Percentiles rank a stretch among this genome's conserved stretches.
Evolutionary conservation across 306 rosid species (phyloP).

Genomic region (Oxytropis ochrocephala): DNA sequence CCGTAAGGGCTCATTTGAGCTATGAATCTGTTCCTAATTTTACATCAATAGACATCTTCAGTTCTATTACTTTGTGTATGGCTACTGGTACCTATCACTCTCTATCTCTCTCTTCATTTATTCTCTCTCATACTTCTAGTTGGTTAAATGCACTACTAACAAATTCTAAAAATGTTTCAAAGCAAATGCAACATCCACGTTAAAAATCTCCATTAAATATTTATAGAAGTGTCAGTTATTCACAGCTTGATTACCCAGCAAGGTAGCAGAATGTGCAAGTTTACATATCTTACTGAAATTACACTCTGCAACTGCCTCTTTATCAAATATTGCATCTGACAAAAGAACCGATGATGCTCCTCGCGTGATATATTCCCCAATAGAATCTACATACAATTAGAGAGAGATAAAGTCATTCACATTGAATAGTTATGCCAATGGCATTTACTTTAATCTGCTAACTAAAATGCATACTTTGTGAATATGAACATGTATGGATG

Average conservation of each 20-base stretch:
- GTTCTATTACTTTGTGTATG: too few relatives aligned
- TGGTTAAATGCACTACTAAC: background rate
- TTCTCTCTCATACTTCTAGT: background rate
- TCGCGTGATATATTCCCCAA: constrained; percentile 49
- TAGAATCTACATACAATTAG: constrained; percentile 42
- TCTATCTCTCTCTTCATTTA: too few relatives aligned
- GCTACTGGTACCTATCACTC: too few relatives aligned
- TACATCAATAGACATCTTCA: too few relatives aligned
- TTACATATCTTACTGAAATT: constrained; percentile 48
- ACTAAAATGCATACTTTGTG: background rate
- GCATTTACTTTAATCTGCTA: background rate
- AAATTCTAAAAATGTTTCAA: background rate
- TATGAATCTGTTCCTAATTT: too few relatives aligned
- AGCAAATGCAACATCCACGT: background rate
- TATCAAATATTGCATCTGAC: constrained; percentile 86
- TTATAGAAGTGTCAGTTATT: constrained; percentile 27
- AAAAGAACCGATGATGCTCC: constrained; percentile 83
- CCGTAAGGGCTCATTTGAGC: too few relatives aligned
- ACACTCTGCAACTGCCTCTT: constrained; percentile 42
- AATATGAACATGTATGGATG: too few relatives aligned
- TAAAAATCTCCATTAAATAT: background rate
- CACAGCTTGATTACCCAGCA: constrained; percentile 52
- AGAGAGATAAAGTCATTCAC: constrained; percentile 1
- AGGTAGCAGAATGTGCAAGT: constrained; percentile 61
- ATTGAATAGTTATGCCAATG: background rate